Evolutionary conservation across 305 asterid species (phyloP), one percentile per base, ranked within the genome.

Genomic region (Fraxinus albicans): DNA sequence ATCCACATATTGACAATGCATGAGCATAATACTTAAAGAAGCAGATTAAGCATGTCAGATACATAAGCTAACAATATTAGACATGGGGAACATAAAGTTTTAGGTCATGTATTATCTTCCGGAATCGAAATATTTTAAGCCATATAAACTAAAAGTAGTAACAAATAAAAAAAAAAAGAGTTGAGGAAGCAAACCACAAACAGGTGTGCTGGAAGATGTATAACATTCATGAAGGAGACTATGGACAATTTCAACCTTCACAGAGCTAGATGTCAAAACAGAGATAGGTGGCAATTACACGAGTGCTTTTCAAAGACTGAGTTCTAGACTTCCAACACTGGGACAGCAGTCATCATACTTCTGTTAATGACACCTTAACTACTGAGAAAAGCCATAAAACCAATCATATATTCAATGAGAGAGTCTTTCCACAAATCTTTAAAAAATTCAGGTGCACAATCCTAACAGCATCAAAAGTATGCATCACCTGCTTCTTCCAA

Each of bases 401-500:
- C 81, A 65, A 83, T 38, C 74, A 31, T 53, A 60, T 29, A 67
- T 3, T 31, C 72, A 58, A 36, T 5, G 12, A 12, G 23, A 3
- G 13, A 19, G 9, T 73, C 47, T n/a, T 47, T 42, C 72, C 38
- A 72, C 47, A 69, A 81, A 6, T 25, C 23, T 29, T 47, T 27
- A 33, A 73, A 74, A 38, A 81, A 73, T 76, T 33, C 53, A 69
- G 75, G 10, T 40, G 38, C 33, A 65, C 42, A 50, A 50, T 50
- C 63, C 8, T 15, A 17, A 50, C 63, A 27, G 8, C 50, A 73
- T 79, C 85, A 89, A 67, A 79, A 85, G 77, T 74, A 83, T 36
- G 75, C 82, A 87, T 63, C 86, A 63, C 81, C 84, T 69, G 81
- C 89, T 78, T 85, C 86, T 58, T 81, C 78, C 29, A 80, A 76